Conservation (phyloP, 176 grass and related monocot genomes). For the Zea mays region Zm-B73-REFERENCE-NAM-5.0 NC_050096.1:302433001-302433500, state of each 20-base stretch:
- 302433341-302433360: slow-evolving; percentile 2
- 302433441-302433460: slow-evolving; percentile 15
- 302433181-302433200: neutral
- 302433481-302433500: slow-evolving; percentile 42
- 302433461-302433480: slow-evolving; percentile 37
- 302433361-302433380: neutral
- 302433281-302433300: neutral
- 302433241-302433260: neutral
- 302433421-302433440: slow-evolving; percentile 15
- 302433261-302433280: neutral
- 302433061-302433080: slow-evolving; percentile 47
- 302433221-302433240: neutral
- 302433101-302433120: slow-evolving; percentile 41
- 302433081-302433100: slow-evolving; percentile 84
- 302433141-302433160: neutral
- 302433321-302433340: neutral
- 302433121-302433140: slow-evolving; percentile 26
- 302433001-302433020: slow-evolving; percentile 95
- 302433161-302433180: slow-evolving; percentile 18
- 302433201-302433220: slow-evolving; percentile 9
- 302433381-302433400: slow-evolving; percentile 19
- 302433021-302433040: slow-evolving; percentile 80
- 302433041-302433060: slow-evolving; percentile 52
- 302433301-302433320: too few relatives aligned
- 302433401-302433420: neutral